Evolutionary conservation across 495 filamentous ascomycete species (phyloP), one percentile per base, ranked within the genome.

Genomic region (Xylona heveae): DNA sequence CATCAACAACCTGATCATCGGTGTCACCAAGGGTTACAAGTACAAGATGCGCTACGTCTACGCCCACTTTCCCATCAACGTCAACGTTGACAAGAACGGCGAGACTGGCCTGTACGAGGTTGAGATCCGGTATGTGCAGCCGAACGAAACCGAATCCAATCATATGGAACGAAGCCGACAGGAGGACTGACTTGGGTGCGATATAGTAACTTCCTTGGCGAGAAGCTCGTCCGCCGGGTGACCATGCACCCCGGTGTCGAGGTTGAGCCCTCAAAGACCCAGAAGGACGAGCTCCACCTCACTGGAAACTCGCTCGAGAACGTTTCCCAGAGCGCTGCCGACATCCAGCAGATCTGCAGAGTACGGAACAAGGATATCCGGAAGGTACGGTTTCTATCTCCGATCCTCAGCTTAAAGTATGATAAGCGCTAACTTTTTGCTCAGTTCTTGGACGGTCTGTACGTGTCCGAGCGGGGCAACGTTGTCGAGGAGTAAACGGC

Each of bases 1-100:
- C 57, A 92, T 97, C 67, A 78, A 88, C 70, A 97, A 97, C 74
- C 47, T 97, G 57, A 78, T 95, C 61, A 75, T 81, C 52, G 88
- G 88, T 58, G 88, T 97, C 39, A 97, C 90, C 52, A 84, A 78
- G 64, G 88, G 88, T 40, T 97, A 78, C 78, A 85, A 85, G 66
- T 97, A 97, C 78, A 97, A 95, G 78, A 95, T 97, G 88, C 79
- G 88, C 44, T 97, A 97, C 62, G 88, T 97, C 62, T 97, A 97
- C 58, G 88, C 88, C 47, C 88, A 97, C 72, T 97, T 97, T 55
- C 88, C 88, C 55, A 97, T 97, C 80, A 97, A 95, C 69, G 88
- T 97, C 57, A 95, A 95, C 67, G 60, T 97, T 43, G 82, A 95
- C 39, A 84, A 90, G 76, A 88, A 90, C 68, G 55, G 56, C 45